phyloP scores from a whole-genome alignment of 2,329 filamentous ascomycete species.

The Verticillium nonalfalfae region DNA sequence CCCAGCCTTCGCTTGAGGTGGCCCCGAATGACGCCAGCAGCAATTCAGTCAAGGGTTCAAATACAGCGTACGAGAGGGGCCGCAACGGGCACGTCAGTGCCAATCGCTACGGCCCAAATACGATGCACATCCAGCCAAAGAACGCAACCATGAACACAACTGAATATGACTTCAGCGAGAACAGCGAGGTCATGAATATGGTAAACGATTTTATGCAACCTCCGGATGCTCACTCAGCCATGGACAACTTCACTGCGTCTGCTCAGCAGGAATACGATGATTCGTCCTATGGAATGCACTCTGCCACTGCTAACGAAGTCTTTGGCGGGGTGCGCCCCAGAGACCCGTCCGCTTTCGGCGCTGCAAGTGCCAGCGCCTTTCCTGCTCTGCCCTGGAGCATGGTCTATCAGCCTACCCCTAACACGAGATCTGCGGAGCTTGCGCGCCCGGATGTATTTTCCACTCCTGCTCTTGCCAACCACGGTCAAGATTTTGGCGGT shows the following conservation, averaged over 20 bases:
- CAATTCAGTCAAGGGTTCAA: background rate
- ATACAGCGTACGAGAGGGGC: background rate
- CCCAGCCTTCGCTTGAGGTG: background rate
- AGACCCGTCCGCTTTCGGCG: conserved; percentile 20
- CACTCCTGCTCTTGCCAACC: background rate
- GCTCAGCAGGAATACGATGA: conserved; percentile 21
- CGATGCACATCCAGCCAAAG: background rate
- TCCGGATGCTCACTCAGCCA: conserved; percentile 22
- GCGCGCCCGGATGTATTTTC: conserved; percentile 1
- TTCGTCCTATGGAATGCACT: conserved; percentile 50
- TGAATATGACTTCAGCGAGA: conserved; percentile 15
- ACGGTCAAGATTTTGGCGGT: background rate
- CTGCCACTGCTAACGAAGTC: conserved; percentile 41
- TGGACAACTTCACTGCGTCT: background rate
- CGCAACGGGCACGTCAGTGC: background rate
- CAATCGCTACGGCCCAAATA: background rate
- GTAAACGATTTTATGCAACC: conserved; percentile 42
- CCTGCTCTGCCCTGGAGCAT: conserved; percentile 45
- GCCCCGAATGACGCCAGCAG: background rate
- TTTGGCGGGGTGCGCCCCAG: conserved; percentile 34
- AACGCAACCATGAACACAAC: conserved; percentile 2
- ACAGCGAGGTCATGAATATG: conserved; percentile 36
- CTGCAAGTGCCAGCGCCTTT: conserved; percentile 24
- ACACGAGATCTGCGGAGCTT: conserved; percentile 8
- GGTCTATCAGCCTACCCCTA: conserved; percentile 23